These are phyloP conservation scores for Lipomyces oligophaga DNA, from an alignment of 805 yeast species.

Conservation along the genomic window DNA sequence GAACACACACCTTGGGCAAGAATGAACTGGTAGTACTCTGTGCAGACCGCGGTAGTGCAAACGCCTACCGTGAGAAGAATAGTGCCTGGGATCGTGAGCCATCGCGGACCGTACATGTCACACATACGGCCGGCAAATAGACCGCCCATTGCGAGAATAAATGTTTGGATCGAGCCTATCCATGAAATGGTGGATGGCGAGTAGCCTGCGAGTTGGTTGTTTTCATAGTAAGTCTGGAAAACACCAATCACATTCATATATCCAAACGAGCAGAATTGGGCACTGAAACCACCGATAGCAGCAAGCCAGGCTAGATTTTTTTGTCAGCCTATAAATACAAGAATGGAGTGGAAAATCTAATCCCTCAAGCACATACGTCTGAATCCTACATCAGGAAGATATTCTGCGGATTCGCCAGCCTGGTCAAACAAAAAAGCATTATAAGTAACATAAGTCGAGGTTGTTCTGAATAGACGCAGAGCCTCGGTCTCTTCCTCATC, in stretches of 20 bases:
- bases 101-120: slow-evolving; percentile 33
- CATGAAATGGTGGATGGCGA: slow-evolving; percentile 37
- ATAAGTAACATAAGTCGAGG: slow-evolving; percentile 19
- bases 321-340: too few relatives aligned
- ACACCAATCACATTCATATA: slow-evolving; percentile 37
- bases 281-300: slow-evolving; percentile 53
- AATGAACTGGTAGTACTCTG: slow-evolving; percentile 49
- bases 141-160: slow-evolving; percentile 32
- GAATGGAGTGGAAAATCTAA: not conserved
- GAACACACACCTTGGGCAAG: slow-evolving; percentile 51
- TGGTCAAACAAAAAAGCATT: slow-evolving; percentile 15
- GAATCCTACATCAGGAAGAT: slow-evolving; percentile 19
- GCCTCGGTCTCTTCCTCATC: slow-evolving; percentile 16
- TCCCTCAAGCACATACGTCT: slow-evolving; percentile 18
- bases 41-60: slow-evolving; percentile 40
- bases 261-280: slow-evolving; percentile 59
- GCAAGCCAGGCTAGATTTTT: slow-evolving; percentile 47
- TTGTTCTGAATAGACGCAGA: slow-evolving; percentile 13
- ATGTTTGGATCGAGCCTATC: slow-evolving; percentile 39
- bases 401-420: slow-evolving; percentile 13
- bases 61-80: slow-evolving; percentile 32
- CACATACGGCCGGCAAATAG: slow-evolving; percentile 35
- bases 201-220: slow-evolving; percentile 28
- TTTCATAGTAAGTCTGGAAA: slow-evolving; percentile 35
- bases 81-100: slow-evolving; percentile 31